Evolutionary conservation across 345 rosid genomes (phyloP), one percentile per base, ranked within the genome.

Genomic region (Linum lewisii): DNA sequence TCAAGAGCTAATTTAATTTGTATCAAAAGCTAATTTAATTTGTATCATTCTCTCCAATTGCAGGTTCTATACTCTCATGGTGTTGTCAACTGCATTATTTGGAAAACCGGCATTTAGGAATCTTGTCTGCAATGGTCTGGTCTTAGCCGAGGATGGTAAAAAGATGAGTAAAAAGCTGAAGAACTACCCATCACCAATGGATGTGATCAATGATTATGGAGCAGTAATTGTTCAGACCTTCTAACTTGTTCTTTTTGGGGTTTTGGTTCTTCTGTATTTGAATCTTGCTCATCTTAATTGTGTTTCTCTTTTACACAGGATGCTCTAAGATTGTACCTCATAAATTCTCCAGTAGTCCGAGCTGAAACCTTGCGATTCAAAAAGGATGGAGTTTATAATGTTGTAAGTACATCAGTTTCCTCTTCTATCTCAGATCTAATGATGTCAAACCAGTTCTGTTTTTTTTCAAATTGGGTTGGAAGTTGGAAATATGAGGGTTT

Each of bases 21-120:
- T 29, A 29, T 42, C 47, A 11, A 11, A 16, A 42, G 14, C 16
- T 0, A 16, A 11, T 11, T 23, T 64, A 19, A 9, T 71, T 57
- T 44, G 57, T 57, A 18, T 51, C 32, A 15, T n/a, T 57, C 26
- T 58, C 44, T 25, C 32, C 9, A 7, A 7, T 56, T 62, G 47
- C 81, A 92, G 95, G 96, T 94, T 94, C 74, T 94, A 94, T 73
- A 94, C 99, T 51, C 97, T 94, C 34, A 90, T 90, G 99, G 99
- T 94, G 69, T 74, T 94, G 79, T 85, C 99, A 47, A 94, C 99
- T 69, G 99, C 97, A 68, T 75, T 94, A 69, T 87, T 87, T 66
- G 96, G 86, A 52, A 90, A 83, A 63, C 99, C 99, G 19, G 95
- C 99, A 34, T 94, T 94, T 66, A 79, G 80, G 79, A 85, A 90